Evolutionary conservation across 2,329 filamentous ascomycete species (phyloP), one percentile per base, ranked within the genome.

Genomic region (Penicillium sp.): DNA sequence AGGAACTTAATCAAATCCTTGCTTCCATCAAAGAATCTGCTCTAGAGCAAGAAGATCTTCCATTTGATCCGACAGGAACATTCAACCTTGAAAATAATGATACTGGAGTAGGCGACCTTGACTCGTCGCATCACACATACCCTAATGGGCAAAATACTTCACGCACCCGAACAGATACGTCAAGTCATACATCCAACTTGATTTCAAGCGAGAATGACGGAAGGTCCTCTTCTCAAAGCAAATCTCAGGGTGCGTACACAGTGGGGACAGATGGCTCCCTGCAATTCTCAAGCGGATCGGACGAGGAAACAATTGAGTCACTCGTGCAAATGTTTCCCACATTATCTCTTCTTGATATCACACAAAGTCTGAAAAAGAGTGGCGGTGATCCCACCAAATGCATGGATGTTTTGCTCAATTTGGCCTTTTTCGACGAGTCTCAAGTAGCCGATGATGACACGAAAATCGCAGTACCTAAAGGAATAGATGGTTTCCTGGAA

Each of bases 401-500:
- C 1, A 85, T 95, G 56, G 90, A 96, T 62, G 85, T 90, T 53
- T 76, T 97, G 12, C 80, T 96, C 29, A 95, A 88, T 59, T 79
- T 90, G 13, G 84, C 88, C 18, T 90, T 87, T 65, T 85, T 96
- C 4, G 84, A 90, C 52, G 84, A 90, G 51, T 81, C 78, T 1
- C 82, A 82, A 0, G 77, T 83, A 49, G 76, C 81, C 15, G 73
- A 72, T 34, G 74, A 78, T 3, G 74, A 69, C 2, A 69, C 71
- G 43, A 74, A 71, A 31, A 70, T 74, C 16, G 64, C 75, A 5
- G 68, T 76, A 1, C 76, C 79, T 1, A 93, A 88, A 66, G 89
- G 91, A 0, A 78, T 96, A n/a, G 90, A 96, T 52, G 90, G 83
- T 0, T 96, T 96, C 66, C 85, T 83, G 21, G 79, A 83, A 0